Evolutionary conservation across 2,329 filamentous ascomycete species (phyloP), one percentile per base, ranked within the genome.

Genomic region (Ophiognomonia clavigignenti-juglandacearum): DNA sequence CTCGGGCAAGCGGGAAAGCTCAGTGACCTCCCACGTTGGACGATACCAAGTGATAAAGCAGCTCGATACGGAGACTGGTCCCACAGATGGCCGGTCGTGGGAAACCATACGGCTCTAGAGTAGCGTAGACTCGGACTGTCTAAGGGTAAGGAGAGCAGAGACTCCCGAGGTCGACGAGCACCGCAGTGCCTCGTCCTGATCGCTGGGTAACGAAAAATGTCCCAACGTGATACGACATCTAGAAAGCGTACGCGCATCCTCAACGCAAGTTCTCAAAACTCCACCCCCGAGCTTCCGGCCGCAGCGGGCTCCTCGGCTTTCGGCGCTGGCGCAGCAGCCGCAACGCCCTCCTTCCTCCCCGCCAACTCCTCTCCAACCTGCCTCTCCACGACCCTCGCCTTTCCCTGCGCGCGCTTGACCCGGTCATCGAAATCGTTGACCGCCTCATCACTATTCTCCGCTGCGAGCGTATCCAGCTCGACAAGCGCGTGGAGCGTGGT

Each of bases 341-440:
- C 16, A 16, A 16, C 11, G 14, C n/a, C 13, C 32, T 34, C 16
- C 7, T 4, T 16, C 11, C 19, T 34, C 32, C 6, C 6, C 11
- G 19, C 32, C 13, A 7, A n/a, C 14, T 54, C 47, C 58, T 74
- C 73, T 0, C 71, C 71, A 1, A 76, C 59, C 55, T 88, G 82
- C 51, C 83, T 83, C 64, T 93, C 86, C 37, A 97, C 82, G 39
- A 98, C 78, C 66, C 92, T 95, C 1, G 80, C 79, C 63, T 96
- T 96, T 3, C 86, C 86, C 56, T 82, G 79, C 4, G 90, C 92
- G 54, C 88, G 80, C 67, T 91, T 93, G 32, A 95, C 62, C 11
- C 91, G 77, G 62, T 96, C 88, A 59, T 98, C 93, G 59, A 95
- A 91, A 59, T 96, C 91, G 42, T 86, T 85, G 19, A 98, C 90